Evolutionary conservation across 106 monocot species (phyloP), one percentile per base, ranked within the genome.

Genomic region (Amphibolis antarctica): DNA sequence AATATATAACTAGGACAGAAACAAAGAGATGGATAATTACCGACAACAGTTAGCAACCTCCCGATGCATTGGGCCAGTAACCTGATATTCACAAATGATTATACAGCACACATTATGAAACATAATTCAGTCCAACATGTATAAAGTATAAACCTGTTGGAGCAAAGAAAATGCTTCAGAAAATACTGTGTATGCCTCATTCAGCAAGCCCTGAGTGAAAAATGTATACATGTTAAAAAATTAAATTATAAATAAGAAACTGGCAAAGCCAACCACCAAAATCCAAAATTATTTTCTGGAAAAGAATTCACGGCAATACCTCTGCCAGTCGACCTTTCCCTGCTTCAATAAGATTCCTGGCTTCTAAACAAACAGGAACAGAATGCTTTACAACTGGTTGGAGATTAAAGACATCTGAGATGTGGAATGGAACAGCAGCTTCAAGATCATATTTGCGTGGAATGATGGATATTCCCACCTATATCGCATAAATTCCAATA

Each of bases 1-100:
- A 36, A 36, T 36, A 53, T 10, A 23, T 53, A 53, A 10, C 53
- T 1, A 21, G 10, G 7, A 20, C 23, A 53, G 23, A 23, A 24
- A 21, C 9, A 53, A 53, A 20, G 26, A 17, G 14, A 12, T 26
- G 10, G 27, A 13, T 17, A 36, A 57, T 42, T 81, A 91, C 98
- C 98, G 64, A 65, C 98, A 91, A 79, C 98, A 98, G 64, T 79
- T 98, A 50, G 98, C 98, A 52, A 88, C 98, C 59, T 98, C 98
- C 71, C 71, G 61, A 36, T 98, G 98, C 87, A 98, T 85, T n/a
- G 98, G 98, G 43, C 98, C 98, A 60, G 98, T 98, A 50, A 98
- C 79, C 98, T 98, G 79, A 43, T 78, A 76, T 60, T 20, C 42
- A 61, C 42, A 49, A 19, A 60, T 55, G 29, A 68, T 47, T 14